A percentile compares a stretch with the other conserved stretches of the same genome.
Evolutionary conservation across 441 rosid species (phyloP).

Genomic region (Brassica hybrid): DNA sequence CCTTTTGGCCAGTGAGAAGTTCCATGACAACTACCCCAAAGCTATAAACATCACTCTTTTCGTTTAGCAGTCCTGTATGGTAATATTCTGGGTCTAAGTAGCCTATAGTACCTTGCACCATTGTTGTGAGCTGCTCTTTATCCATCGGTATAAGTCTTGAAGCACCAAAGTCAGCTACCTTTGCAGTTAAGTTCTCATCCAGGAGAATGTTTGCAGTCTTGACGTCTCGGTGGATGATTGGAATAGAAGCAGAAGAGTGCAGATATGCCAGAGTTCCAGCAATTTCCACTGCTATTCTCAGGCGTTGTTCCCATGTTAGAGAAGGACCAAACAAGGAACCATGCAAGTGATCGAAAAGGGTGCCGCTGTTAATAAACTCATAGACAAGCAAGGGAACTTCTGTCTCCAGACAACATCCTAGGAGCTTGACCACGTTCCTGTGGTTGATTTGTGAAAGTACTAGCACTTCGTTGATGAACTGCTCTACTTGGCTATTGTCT

Average conservation of each 20-base stretch:
- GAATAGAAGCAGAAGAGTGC: slow-evolving; percentile 38
- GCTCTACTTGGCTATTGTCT: slow-evolving; percentile 32
- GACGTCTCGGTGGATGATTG: slow-evolving; percentile 38
- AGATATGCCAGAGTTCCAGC: slow-evolving; percentile 38
- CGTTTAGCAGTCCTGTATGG: slow-evolving; percentile 17
- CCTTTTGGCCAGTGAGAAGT: slow-evolving; percentile 20
- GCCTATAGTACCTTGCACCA: slow-evolving; percentile 32
- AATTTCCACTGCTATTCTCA: slow-evolving; percentile 7
- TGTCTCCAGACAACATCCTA: slow-evolving; percentile 29
- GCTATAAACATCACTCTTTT: slow-evolving; percentile 37
- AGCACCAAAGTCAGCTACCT: slow-evolving; percentile 44
- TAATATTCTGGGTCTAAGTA: slow-evolving; percentile 38
- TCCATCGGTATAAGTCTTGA: slow-evolving; percentile 32
- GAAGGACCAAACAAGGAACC: slow-evolving; percentile 7
- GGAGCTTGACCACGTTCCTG: slow-evolving; percentile 32
- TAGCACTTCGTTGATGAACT: slow-evolving; percentile 32
- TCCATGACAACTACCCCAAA: slow-evolving; percentile 38
- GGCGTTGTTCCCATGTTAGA: slow-evolving; percentile 32
- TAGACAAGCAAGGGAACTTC: slow-evolving; percentile 38
- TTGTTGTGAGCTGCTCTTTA: slow-evolving; percentile 33
- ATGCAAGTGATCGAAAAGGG: slow-evolving; percentile 36
- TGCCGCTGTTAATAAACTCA: slow-evolving; percentile 31
- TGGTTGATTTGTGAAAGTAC: slow-evolving; percentile 38
- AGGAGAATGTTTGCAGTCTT: slow-evolving; percentile 41
- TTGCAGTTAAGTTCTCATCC: slow-evolving; percentile 34